A percentile compares a stretch with the other conserved stretches of the same genome.
phyloP scores from a whole-genome alignment of 169 alveolate genomes.

The Amoebophrya sp. region DNA sequence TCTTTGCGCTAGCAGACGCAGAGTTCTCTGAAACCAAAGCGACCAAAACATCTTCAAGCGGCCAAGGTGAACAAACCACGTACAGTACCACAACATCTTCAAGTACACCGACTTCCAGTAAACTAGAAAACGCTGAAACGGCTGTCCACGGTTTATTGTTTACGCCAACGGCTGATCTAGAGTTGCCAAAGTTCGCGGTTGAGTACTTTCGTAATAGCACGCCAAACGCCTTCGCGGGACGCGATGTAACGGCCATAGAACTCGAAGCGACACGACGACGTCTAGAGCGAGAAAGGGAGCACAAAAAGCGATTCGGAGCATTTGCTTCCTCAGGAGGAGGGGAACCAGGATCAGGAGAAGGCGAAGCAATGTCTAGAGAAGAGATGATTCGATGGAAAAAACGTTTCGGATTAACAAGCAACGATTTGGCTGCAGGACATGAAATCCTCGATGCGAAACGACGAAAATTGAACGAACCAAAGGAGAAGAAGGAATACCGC shows the following conservation, averaged over 20 bases:
- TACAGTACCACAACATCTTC: not conserved
- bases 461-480: not conserved
- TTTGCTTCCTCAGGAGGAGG: not conserved
- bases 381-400: not conserved
- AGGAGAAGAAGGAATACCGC: not conserved
- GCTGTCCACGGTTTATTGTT: not conserved
- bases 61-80: not conserved
- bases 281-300: not conserved
- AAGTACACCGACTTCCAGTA: not conserved
- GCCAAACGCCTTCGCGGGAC: not conserved
- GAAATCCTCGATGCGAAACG: not conserved
- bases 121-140: not conserved
- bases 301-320: not conserved
- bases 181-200: not conserved
- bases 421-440: not conserved
- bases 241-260: not conserved
- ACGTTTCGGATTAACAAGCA: not conserved
- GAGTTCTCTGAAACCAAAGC: too few species aligned
- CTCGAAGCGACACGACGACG: not conserved
- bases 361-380: not conserved
- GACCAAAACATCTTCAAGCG: too few species aligned
- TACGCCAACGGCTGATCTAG: not conserved
- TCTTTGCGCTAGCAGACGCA: not conserved
- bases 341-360: not conserved
- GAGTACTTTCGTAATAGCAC: not conserved